Conservation (phyloP, 441 rosid genomes). For the Syzygium syzygioides region DNA sequence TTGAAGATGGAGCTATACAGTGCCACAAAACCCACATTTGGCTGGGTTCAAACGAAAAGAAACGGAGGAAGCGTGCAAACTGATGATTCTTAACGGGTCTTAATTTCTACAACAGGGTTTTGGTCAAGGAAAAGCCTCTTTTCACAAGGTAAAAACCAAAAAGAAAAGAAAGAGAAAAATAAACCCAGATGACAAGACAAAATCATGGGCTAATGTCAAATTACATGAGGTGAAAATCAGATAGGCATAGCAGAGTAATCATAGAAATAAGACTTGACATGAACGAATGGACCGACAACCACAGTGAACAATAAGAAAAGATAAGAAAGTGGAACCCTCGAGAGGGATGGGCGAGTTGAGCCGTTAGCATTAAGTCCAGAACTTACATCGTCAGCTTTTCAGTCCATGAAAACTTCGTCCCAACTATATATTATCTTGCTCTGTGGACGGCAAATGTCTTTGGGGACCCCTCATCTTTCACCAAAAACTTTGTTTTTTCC, state of each 20-base stretch:
- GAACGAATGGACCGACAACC: neutral
- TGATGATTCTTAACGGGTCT: neutral
- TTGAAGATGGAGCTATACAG: neutral
- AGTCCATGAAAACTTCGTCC: slow-evolving; percentile 32
- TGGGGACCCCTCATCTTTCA: slow-evolving; percentile 3
- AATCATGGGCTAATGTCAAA: neutral
- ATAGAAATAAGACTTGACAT: neutral
- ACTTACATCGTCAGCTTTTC: neutral
- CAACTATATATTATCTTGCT: slow-evolving; percentile 24
- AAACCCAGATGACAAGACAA: neutral
- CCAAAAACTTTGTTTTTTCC: neutral
- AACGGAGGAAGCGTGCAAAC: neutral
- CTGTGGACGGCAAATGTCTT: neutral
- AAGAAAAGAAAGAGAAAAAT: neutral
- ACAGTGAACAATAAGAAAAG: neutral
- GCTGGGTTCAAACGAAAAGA: neutral
- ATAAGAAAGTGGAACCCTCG: neutral
- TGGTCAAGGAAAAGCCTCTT: neutral
- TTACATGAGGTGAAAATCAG: neutral
- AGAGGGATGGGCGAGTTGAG: neutral
- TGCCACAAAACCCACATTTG: neutral
- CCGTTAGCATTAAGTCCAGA: neutral
- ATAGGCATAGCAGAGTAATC: neutral
- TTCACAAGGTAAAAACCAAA: neutral
- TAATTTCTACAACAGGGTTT: neutral